A percentile compares a stretch with the other conserved stretches of the same genome.
Conservation (phyloP, 768 basidiomycete genomes). For the Daedaleopsis nitida region DNA sequence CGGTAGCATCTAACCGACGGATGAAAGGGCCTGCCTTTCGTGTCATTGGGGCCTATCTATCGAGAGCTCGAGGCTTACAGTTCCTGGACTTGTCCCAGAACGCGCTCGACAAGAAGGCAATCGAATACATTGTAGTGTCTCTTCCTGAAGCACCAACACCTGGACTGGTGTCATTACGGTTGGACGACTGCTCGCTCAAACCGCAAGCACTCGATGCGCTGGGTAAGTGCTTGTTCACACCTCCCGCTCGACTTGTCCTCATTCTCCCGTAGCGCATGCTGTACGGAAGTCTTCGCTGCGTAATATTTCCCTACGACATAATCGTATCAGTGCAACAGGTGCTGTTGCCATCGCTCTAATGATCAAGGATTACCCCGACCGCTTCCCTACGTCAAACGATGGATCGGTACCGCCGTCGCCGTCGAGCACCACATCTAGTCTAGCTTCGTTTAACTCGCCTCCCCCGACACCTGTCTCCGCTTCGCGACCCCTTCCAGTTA, state of each 20-base stretch:
- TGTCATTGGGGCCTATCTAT: slow-evolving; percentile 75
- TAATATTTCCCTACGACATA: slow-evolving; percentile 89
- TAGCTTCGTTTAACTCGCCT: slow-evolving; percentile 31
- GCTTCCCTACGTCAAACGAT: slow-evolving; percentile 41
- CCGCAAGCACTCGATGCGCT: slow-evolving; percentile 77
- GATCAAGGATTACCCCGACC: slow-evolving; percentile 95
- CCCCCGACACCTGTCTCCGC: slow-evolving; percentile 36
- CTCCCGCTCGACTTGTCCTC: neutral
- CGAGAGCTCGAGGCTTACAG: slow-evolving; percentile 74
- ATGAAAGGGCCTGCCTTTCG: slow-evolving; percentile 79
- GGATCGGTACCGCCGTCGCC: slow-evolving; percentile 22
- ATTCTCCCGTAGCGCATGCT: slow-evolving; percentile 59
- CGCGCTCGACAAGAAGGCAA: slow-evolving; percentile 75
- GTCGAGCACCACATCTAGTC: slow-evolving; percentile 26
- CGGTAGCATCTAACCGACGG: slow-evolving; percentile 83
- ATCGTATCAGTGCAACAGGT: slow-evolving; percentile 81
- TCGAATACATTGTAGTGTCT: slow-evolving; percentile 79
- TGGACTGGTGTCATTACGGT: slow-evolving; percentile 73
- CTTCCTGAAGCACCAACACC: slow-evolving; percentile 54
- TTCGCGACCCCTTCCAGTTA: slow-evolving; percentile 24
- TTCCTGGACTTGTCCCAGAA: slow-evolving; percentile 93
- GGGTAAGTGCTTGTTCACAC: slow-evolving; percentile 50
- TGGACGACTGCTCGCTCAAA: slow-evolving; percentile 85
- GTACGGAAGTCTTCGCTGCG: slow-evolving; percentile 82
- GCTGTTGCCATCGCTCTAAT: slow-evolving; percentile 93